phyloP scores from a whole-genome alignment of 495 filamentous ascomycete species.

The Wilcoxina mikolae region DNA sequence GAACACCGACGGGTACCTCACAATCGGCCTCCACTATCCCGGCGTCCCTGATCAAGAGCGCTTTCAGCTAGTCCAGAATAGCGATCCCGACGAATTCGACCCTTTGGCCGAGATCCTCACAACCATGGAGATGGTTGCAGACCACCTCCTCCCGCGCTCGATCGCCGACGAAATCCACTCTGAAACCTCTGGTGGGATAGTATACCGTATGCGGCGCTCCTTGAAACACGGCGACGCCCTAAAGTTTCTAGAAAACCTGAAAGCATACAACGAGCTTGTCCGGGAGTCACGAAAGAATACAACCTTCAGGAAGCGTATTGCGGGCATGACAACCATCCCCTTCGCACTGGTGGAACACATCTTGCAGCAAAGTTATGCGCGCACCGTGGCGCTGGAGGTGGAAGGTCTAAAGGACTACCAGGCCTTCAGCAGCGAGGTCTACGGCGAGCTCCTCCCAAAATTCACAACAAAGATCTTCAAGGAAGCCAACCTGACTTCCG shows the following conservation, averaged over 20 bases:
- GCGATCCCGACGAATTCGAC: constrained; percentile 65
- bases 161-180: constrained; percentile 52
- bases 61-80: constrained; percentile 63
- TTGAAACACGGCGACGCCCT: constrained; percentile 46
- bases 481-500: constrained; percentile 58
- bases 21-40: constrained; percentile 14
- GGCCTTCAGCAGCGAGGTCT: constrained; percentile 78
- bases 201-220: constrained; percentile 35
- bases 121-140: constrained; percentile 57
- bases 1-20: background rate
- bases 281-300: constrained; percentile 45
- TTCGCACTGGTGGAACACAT: constrained; percentile 64
- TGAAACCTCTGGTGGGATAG: constrained; percentile 55
- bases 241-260: constrained; percentile 53
- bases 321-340: constrained; percentile 46
- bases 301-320: constrained; percentile 53
- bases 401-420: constrained; percentile 68
- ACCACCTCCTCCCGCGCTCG: constrained; percentile 56
- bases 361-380: constrained; percentile 73
- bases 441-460: constrained; percentile 76
- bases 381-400: constrained; percentile 78
- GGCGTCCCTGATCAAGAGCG: constrained; percentile 32
- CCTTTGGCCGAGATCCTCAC: constrained; percentile 70
- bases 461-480: constrained; percentile 64
- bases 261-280: constrained; percentile 61